Base-by-base conservation (phyloP, 176 grass and related monocot species). In the Leersia perrieri region DNA sequence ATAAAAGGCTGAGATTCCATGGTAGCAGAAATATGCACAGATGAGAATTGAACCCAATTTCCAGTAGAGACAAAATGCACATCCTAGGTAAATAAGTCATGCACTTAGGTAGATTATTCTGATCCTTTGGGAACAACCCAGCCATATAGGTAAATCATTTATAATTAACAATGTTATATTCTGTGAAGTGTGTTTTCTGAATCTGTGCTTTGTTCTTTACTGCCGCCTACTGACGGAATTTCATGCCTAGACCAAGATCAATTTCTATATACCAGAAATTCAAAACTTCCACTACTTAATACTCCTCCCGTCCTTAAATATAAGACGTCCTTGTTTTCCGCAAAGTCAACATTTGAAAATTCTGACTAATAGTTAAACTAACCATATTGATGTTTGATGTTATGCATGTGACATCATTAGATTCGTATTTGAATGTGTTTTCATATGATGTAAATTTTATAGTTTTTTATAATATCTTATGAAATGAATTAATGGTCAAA, bases 1-100 rank as follows among this genome's bases (percentile, higher is more conserved):
- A 34, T 42, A 71, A 49, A 78, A 63, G 9, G 40, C 11, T 53
- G 27, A 33, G 33, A 23, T 11, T 7, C 33, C 27, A 86, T 51
- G 29, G 44, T 27, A 58, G 9, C 3, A 60, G 65, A 27, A 60
- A n/a, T 27, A 4, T 79, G 11, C 20, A 60, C 18, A 55, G 4
- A 79, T 8, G 11, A 27, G 73, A 33, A 9, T 36, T 51, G 33
- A n/a, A 73, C 23, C 66, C 7, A 76, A 18, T 45, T 88, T 49
- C 62, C 64, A 16, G 5, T 69, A 55, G 35, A 62, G n/a, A 65
- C 15, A 6, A 63, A 58, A 73, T 33, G 87, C 9, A 65, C 29
- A 63, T 60, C 22, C 72, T 89, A 80, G 31, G 57, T 33, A 66
- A 26, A 58, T 9, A 81, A 61, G 45, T 29, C 13, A 44, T 73